Evolutionary conservation across 2,329 filamentous ascomycete species (phyloP).

Genomic region (Leptographium galeiforme): DNA sequence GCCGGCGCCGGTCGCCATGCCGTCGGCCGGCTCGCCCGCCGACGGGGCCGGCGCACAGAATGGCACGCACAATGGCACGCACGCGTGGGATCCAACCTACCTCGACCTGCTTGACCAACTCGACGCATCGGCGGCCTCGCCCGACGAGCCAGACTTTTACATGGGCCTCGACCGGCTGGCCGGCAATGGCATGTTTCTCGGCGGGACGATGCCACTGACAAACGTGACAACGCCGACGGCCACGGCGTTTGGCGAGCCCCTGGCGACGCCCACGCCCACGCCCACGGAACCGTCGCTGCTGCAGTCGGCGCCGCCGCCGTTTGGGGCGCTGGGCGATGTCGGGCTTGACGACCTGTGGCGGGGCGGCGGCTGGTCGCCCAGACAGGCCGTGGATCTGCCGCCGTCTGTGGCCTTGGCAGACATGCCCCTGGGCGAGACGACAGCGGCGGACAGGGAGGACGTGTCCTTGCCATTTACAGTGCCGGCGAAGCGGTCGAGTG

Average conservation of each 20-base stretch:
- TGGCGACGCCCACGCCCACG: not conserved
- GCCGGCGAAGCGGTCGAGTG: not conserved
- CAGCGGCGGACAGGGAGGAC: not conserved
- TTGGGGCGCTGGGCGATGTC: not conserved
- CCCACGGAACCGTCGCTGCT: not conserved
- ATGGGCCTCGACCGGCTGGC: constrained; percentile 13
- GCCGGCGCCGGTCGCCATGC: too few species aligned
- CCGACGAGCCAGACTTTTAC: constrained; percentile 8
- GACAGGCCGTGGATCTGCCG: not conserved
- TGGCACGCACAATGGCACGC: not conserved
- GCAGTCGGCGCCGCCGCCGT: not conserved
- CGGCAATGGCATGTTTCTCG: not conserved
- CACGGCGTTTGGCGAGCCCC: not conserved
- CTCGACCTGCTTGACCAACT: constrained; percentile 6
- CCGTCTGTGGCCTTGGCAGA: not conserved
- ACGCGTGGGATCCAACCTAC: constrained; percentile 1
- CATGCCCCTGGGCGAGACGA: not conserved
- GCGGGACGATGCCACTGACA: not conserved
- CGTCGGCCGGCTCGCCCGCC: too few species aligned
- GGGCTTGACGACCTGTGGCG: not conserved
- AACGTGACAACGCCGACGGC: not conserved
- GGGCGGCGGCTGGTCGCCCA: not conserved
- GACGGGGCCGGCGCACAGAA: too few species aligned
- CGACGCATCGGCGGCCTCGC: not conserved
- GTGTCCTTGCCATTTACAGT: too few species aligned